phyloP scores from a whole-genome alignment of 1,284 basidiomycete species.

The Sporisorium iseilematis-ciliati region DNA sequence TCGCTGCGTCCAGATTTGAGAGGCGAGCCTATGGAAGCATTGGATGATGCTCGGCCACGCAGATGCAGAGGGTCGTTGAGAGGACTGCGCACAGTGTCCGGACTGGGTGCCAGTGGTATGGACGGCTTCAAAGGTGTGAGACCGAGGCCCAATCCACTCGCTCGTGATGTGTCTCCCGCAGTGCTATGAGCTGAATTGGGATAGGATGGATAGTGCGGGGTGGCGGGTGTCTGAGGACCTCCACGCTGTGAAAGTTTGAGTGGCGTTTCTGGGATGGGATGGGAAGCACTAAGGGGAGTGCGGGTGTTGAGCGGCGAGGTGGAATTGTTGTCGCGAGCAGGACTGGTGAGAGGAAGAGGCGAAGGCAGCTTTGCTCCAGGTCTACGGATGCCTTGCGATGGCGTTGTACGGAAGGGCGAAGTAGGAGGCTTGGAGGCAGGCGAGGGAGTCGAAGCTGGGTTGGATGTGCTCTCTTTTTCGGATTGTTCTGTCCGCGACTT shows the following conservation, averaged over 20 bases:
- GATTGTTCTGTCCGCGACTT: slow-evolving; percentile 9
- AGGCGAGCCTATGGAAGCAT: slow-evolving; percentile 34
- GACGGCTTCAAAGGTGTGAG: slow-evolving; percentile 44
- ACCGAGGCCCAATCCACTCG: slow-evolving; percentile 49
- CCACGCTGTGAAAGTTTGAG: slow-evolving; percentile 55
- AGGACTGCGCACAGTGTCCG: slow-evolving; percentile 29
- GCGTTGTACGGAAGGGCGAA: slow-evolving; percentile 37
- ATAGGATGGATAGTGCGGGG: slow-evolving; percentile 41
- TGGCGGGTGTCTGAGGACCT: slow-evolving; percentile 49
- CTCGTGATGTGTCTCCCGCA: slow-evolving; percentile 33
- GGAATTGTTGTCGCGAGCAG: slow-evolving; percentile 37
- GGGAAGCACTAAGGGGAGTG: slow-evolving; percentile 60
- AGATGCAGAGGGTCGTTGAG: slow-evolving; percentile 37
- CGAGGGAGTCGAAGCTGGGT: slow-evolving; percentile 15
- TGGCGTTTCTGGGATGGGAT: slow-evolving; percentile 60
- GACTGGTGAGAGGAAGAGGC: slow-evolving; percentile 48
- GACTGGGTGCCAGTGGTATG: slow-evolving; percentile 36
- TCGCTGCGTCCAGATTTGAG: slow-evolving; percentile 29
- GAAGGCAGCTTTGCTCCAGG: slow-evolving; percentile 48
- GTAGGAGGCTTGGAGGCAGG: slow-evolving; percentile 14
- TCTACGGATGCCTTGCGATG: slow-evolving; percentile 42
- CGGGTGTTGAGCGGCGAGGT: slow-evolving; percentile 40
- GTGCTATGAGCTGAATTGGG: slow-evolving; percentile 15
- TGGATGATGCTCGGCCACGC: slow-evolving; percentile 32
- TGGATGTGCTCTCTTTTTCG: not conserved